These are phyloP conservation scores for Kwoniella dejecticola DNA, from an alignment of 768 basidiomycete species.

Conservation along the genomic window DNA sequence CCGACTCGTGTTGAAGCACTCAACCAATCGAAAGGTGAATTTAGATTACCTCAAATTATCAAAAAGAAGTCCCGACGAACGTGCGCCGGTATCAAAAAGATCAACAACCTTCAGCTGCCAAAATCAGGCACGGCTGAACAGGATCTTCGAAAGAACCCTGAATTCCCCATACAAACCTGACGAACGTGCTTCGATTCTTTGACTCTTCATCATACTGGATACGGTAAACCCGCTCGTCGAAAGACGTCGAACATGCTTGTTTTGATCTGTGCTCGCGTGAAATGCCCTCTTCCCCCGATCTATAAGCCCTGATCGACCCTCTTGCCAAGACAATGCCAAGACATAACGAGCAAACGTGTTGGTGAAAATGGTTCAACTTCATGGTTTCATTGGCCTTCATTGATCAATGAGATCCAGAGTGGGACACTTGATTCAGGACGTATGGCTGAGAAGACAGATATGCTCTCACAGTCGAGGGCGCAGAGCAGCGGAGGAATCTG, in stretches of 20 bases:
- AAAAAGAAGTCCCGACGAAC: too few species aligned
- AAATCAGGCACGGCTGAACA: not conserved
- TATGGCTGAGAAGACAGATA: too few species aligned
- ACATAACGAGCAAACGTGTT: not conserved
- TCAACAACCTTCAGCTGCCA: not conserved
- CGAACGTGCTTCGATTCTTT: not conserved
- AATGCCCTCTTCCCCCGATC: not conserved
- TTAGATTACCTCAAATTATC: too few species aligned
- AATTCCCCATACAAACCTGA: not conserved
- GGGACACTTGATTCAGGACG: not conserved
- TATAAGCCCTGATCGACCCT: not conserved
- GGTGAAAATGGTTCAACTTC: not conserved
- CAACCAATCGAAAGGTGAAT: too few species aligned
- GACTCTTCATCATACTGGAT: not conserved
- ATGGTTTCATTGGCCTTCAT: not conserved
- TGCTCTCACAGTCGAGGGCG: not conserved
- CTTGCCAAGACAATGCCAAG: constrained; percentile 1
- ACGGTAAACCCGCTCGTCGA: too few species aligned
- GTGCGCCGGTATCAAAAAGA: not conserved
- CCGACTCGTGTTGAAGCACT: not conserved
- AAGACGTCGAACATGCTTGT: not conserved
- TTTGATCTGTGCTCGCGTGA: not conserved
- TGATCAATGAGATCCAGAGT: not conserved
- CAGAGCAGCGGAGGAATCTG: not conserved
- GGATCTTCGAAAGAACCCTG: not conserved